phyloP scores from a whole-genome alignment of 2,329 filamentous ascomycete genomes.

The Fusarium annulatum region DNA sequence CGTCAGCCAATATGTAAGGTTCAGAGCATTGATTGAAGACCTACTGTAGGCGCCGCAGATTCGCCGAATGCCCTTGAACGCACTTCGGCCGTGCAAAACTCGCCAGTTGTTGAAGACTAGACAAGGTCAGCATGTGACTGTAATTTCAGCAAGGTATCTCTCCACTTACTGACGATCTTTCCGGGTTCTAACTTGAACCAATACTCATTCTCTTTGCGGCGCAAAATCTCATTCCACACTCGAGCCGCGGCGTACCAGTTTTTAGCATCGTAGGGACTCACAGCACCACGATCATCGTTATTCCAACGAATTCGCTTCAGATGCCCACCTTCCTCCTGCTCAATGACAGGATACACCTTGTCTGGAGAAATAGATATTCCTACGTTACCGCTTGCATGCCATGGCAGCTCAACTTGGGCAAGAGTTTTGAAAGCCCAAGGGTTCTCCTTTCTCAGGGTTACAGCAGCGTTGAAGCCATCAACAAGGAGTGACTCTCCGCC shows the following conservation, averaged over 20 bases:
- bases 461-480: constrained; percentile 83
- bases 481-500: constrained; percentile 87
- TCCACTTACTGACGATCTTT: constrained; percentile 73
- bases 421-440: constrained; percentile 69
- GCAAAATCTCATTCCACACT: constrained; percentile 78
- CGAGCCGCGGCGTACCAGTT: constrained; percentile 85
- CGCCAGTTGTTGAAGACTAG: constrained; percentile 96
- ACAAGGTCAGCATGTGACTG: constrained; percentile 23
- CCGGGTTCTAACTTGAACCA: constrained; percentile 87
- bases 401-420: constrained; percentile 68
- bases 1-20: constrained; percentile 6
- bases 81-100: constrained; percentile 85
- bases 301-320: constrained; percentile 86
- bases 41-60: constrained; percentile 93
- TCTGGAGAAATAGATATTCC: constrained; percentile 84
- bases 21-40: constrained; percentile 49
- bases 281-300: constrained; percentile 83
- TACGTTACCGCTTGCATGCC: constrained; percentile 90
- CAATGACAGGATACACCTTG: constrained; percentile 76
- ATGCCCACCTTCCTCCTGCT: constrained; percentile 57
- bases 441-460: constrained; percentile 65
- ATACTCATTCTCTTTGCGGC: constrained; percentile 73
- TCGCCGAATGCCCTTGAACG: constrained; percentile 84
- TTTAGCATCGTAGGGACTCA: constrained; percentile 54
- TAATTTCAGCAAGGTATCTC: background rate